These are phyloP conservation scores for Raffaelea deltoideospora DNA, from an alignment of 2,329 filamentous ascomycete genomes.

Conservation along the genomic window DNA sequence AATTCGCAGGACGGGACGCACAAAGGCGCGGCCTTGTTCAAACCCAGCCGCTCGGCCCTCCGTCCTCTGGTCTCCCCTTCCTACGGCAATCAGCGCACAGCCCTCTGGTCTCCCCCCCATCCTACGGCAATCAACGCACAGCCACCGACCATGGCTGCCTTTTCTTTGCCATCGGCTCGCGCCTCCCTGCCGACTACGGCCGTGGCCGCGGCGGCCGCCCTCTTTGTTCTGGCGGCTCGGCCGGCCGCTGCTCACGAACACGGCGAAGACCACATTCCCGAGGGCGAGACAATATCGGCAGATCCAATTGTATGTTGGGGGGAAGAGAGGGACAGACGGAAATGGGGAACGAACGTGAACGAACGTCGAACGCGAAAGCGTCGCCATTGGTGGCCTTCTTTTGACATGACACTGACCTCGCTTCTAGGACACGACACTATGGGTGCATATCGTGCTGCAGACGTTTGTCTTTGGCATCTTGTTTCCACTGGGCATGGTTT, in stretches of 20 bases:
- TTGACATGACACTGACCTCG: slow-evolving; percentile 4
- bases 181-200: too few relatives aligned
- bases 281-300: slow-evolving; percentile 52
- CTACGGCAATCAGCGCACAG: too few relatives aligned
- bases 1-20: too few relatives aligned
- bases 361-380: too few relatives aligned
- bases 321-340: neutral
- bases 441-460: slow-evolving; percentile 87
- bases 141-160: too few relatives aligned
- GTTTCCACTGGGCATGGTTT: slow-evolving; percentile 88
- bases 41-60: too few relatives aligned
- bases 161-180: too few relatives aligned
- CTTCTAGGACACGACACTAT: slow-evolving; percentile 62
- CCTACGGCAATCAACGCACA: too few relatives aligned
- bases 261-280: slow-evolving; percentile 41
- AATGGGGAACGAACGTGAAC: neutral
- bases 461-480: slow-evolving; percentile 78
- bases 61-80: too few relatives aligned
- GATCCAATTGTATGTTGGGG: slow-evolving; percentile 37
- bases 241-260: slow-evolving; percentile 29
- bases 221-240: slow-evolving; percentile 6
- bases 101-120: too few relatives aligned
- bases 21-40: too few relatives aligned
- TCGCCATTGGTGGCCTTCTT: too few relatives aligned
- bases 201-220: slow-evolving; percentile 3